A percentile compares a stretch with the other conserved stretches of the same genome.
phyloP scores from a whole-genome alignment of 441 rosid species.

The Euphorbia neoarborescens region DNA sequence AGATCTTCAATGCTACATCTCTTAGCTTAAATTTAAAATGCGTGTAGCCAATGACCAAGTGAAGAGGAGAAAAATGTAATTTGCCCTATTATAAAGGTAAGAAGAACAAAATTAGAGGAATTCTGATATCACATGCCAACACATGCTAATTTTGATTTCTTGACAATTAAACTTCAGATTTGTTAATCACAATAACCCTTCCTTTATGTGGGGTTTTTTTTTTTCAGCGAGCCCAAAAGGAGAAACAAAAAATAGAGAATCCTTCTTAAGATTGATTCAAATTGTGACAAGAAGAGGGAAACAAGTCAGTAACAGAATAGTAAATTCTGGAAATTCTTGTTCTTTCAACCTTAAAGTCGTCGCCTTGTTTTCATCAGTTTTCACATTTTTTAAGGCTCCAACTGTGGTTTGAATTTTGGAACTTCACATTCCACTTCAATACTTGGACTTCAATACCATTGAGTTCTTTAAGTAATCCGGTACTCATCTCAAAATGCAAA shows the following conservation, averaged over 20 bases:
- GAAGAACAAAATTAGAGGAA: background rate
- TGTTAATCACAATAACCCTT: background rate
- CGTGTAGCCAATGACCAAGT: background rate
- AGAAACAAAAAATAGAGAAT: background rate
- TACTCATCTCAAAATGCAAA: conserved; percentile 9
- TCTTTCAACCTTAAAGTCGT: background rate
- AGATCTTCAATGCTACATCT: too few species aligned
- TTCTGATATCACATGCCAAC: background rate
- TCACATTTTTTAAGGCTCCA: background rate
- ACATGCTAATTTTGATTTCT: conserved; percentile 4
- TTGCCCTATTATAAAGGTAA: background rate
- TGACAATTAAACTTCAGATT: background rate
- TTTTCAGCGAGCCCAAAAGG: background rate
- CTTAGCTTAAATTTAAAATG: too few species aligned
- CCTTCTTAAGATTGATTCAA: background rate
- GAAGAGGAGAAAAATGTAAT: background rate
- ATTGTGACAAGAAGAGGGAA: background rate
- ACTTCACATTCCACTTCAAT: background rate
- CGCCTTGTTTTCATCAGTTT: background rate
- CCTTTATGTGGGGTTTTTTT: background rate
- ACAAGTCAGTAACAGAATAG: too few species aligned
- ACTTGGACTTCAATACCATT: background rate
- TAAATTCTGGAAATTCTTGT: too few species aligned
- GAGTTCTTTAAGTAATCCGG: background rate
- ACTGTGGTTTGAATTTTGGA: background rate